A percentile compares a stretch with the other conserved stretches of the same genome.
Conservation (phyloP, 78 protist species). For the Dictyostelium capitatum region DNA sequence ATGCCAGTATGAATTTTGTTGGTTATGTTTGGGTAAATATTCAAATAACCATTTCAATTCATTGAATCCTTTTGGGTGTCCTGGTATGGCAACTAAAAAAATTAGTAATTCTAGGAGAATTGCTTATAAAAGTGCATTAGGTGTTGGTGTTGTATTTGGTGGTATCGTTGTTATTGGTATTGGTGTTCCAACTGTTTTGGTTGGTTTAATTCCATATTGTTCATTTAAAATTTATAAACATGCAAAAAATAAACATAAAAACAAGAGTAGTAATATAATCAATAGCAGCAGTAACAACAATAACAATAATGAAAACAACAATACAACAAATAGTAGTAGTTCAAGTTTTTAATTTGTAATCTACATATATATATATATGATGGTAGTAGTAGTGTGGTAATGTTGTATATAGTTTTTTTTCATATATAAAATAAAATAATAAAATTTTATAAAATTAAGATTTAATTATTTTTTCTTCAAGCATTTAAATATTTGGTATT, state of each 20-base stretch:
- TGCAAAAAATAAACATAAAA: neutral
- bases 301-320: too few relatives aligned
- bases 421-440: too few relatives aligned
- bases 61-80: constrained; percentile 37
- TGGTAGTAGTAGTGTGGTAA: too few relatives aligned
- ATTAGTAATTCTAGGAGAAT: neutral
- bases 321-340: too few relatives aligned
- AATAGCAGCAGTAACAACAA: too few relatives aligned
- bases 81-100: constrained; percentile 15
- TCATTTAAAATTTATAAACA: neutral
- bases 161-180: neutral
- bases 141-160: constrained; percentile 7
- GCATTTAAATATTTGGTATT: too few relatives aligned
- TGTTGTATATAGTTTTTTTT: too few relatives aligned
- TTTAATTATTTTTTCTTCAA: too few relatives aligned
- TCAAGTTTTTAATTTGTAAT: too few relatives aligned
- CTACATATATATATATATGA: too few relatives aligned
- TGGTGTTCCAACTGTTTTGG: constrained; percentile 26
- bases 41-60: constrained; percentile 16
- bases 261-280: neutral
- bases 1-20: constrained; percentile 25
- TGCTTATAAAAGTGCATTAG: neutral
- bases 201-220: constrained; percentile 2
- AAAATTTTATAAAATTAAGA: too few relatives aligned
- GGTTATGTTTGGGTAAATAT: constrained; percentile 38